A percentile compares a stretch with the other conserved stretches of the same genome.
phyloP scores from a whole-genome alignment of 2,329 filamentous ascomycete species.

The Penicillium frequentans region DNA sequence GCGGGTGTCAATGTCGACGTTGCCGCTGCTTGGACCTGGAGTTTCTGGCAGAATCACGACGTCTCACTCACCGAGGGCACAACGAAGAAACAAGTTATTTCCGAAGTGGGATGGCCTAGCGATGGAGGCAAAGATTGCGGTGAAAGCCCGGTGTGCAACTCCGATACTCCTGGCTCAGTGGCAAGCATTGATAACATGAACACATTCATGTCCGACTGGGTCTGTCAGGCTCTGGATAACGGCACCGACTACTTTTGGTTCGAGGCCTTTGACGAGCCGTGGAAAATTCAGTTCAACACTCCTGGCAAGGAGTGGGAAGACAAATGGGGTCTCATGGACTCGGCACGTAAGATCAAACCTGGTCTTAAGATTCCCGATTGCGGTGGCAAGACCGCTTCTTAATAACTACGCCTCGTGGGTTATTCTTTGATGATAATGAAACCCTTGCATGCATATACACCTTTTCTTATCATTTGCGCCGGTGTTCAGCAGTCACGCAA shows the following conservation, averaged over 20 bases:
- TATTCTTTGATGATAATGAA: conserved; percentile 21
- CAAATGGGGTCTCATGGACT: conserved; percentile 90
- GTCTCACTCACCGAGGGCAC: conserved; percentile 61
- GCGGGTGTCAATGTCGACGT: conserved; percentile 68
- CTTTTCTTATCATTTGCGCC: neutral
- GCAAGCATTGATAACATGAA: conserved; percentile 82
- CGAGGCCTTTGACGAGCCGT: conserved; percentile 93
- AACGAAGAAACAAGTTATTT: conserved; percentile 73
- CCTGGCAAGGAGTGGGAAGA: conserved; percentile 79
- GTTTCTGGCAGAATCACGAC: conserved; percentile 76
- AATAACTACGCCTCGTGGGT: conserved; percentile 4
- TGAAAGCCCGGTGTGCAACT: conserved; percentile 55
- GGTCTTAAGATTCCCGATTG: conserved; percentile 88
- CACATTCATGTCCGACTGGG: conserved; percentile 79
- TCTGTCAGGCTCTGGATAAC: conserved; percentile 76
- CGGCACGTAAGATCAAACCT: conserved; percentile 77
- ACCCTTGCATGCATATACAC: conserved; percentile 9
- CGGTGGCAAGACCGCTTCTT: conserved; percentile 66
- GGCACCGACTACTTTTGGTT: conserved; percentile 96
- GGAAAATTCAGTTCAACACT: conserved; percentile 77
- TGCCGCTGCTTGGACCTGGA: conserved; percentile 77
- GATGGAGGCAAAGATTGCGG: conserved; percentile 79
- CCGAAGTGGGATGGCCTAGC: conserved; percentile 89
- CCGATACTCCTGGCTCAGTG: conserved; percentile 62
- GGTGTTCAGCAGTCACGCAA: neutral